Base-by-base conservation (phyloP, 345 rosid genomes). In the Rhodamnia rubescens region DNA sequence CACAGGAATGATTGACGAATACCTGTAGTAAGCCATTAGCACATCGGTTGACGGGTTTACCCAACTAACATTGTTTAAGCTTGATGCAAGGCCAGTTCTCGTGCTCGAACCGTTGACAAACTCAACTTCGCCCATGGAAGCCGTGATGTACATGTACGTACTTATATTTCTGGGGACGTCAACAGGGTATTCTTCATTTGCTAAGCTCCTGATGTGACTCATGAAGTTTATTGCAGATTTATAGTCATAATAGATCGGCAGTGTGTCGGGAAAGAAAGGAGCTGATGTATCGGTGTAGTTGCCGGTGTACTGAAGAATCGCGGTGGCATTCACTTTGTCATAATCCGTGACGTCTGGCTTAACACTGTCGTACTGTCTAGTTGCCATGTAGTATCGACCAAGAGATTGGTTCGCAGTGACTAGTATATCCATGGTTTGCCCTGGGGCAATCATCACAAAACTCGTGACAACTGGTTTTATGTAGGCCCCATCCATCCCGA, bases 11-110 rank as follows among this genome's bases (percentile, higher is more conserved):
- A 47, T 15, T 26, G 18, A 58, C 8, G 21, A n/a, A 24, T 85
- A 86, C 90, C 82, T 53, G 86, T 88, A 86, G 80, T 88, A 86
- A 83, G 90, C 90, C 55, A 55, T 59, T 18, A 88, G 86, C 8
- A 88, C 83, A 56, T 84, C 86, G 11, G 54, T 54, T 3, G 50
- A 5, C 0, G 90, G 90, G 54, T 88, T 88, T 26, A 55, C 53
- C 86, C 86, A 88, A 53, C 57, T 84, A 15, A 86, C 82, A 69
- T 89, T 89, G 83, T 89, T 89, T 42, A 86, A 75, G 86, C 87
- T 85, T 15, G 88, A 50, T 22, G 87, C 85, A 6, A 83, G 27
- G 54, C 69, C 54, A 40, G 5, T 8, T 11, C 2, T n/a, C 9
- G 53, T 50, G 16, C 27, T 51, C 5, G 84, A 80, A 8, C 53